Evolutionary conservation across 2,329 filamentous ascomycete genomes (phyloP).

Genomic region (Neofusicoccum umdonicola): DNA sequence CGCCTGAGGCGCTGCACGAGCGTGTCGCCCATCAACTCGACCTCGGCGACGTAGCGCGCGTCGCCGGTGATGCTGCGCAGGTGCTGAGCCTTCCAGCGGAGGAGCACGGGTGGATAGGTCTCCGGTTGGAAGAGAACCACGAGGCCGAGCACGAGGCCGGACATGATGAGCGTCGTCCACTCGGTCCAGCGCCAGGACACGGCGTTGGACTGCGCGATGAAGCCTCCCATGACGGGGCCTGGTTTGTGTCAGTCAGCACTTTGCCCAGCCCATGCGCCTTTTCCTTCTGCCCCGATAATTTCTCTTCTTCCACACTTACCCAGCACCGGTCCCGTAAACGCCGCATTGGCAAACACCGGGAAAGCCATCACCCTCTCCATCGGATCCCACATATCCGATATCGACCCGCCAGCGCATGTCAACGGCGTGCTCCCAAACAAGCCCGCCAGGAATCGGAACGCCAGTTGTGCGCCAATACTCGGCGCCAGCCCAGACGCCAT

Average conservation of each 20-base stretch:
- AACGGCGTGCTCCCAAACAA: slow-evolving; percentile 47
- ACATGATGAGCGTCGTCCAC: slow-evolving; percentile 39
- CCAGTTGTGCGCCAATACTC: slow-evolving; percentile 47
- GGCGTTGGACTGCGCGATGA: slow-evolving; percentile 32
- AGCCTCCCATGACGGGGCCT: slow-evolving; percentile 38
- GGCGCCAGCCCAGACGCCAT: slow-evolving; percentile 49
- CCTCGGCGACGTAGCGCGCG: slow-evolving; percentile 46
- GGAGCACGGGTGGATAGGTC: slow-evolving; percentile 46
- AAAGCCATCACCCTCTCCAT: slow-evolving; percentile 51
- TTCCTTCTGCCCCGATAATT: not conserved
- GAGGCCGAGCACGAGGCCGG: slow-evolving; percentile 25
- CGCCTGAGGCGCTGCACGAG: slow-evolving; percentile 36
- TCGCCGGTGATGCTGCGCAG: slow-evolving; percentile 35
- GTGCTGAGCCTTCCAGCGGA: slow-evolving; percentile 38
- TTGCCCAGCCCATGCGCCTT: not conserved
- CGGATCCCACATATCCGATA: slow-evolving; percentile 48
- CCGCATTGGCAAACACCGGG: slow-evolving; percentile 49
- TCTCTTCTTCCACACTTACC: not conserved
- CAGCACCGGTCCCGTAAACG: slow-evolving; percentile 36
- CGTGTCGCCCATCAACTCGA: slow-evolving; percentile 44
- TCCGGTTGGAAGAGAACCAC: slow-evolving; percentile 49
- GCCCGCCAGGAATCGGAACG: slow-evolving; percentile 51
- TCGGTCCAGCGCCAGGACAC: slow-evolving; percentile 40
- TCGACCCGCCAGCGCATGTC: slow-evolving; percentile 46
- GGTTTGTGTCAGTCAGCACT: not conserved